Conservation (phyloP, 2,329 filamentous ascomycete genomes). For the Penicillium decumbens region DNA sequence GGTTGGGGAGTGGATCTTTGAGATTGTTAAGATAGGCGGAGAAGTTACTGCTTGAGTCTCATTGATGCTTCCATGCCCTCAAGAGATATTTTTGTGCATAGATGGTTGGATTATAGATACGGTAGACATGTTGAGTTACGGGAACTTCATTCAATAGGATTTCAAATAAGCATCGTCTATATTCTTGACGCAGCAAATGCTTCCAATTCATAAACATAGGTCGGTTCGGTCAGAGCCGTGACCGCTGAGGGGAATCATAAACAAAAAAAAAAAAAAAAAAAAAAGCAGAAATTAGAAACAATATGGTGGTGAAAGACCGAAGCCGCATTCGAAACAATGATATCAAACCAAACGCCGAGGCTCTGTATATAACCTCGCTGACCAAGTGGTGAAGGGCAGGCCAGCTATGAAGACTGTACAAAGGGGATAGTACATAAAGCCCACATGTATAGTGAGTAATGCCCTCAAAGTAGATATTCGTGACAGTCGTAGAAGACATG, state of each 20-base stretch:
- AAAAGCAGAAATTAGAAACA: conserved; percentile 7
- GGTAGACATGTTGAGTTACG: neutral
- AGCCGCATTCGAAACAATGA: neutral
- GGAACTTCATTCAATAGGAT: neutral
- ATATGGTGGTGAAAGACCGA: neutral
- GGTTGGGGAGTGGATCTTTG: no score
- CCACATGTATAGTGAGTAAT: conserved; percentile 1
- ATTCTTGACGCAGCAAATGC: neutral
- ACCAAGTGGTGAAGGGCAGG: neutral
- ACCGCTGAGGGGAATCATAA: conserved; percentile 9
- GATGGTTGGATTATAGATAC: neutral
- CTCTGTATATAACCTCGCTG: conserved; percentile 1
- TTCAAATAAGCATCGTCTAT: neutral
- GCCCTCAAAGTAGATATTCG: conserved; percentile 4
- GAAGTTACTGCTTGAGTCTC: no score
- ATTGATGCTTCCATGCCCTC: no score
- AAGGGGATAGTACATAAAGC: neutral
- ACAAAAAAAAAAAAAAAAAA: neutral
- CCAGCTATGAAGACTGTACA: conserved; percentile 13
- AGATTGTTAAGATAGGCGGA: no score
- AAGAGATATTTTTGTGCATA: neutral
- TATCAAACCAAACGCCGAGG: conserved; percentile 7
- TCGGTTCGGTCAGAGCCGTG: neutral
- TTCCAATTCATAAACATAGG: neutral
- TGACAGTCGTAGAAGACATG: conserved; percentile 14